phyloP scores from a whole-genome alignment of 352 stramenopile species.

The Phytophthora rubi region DNA sequence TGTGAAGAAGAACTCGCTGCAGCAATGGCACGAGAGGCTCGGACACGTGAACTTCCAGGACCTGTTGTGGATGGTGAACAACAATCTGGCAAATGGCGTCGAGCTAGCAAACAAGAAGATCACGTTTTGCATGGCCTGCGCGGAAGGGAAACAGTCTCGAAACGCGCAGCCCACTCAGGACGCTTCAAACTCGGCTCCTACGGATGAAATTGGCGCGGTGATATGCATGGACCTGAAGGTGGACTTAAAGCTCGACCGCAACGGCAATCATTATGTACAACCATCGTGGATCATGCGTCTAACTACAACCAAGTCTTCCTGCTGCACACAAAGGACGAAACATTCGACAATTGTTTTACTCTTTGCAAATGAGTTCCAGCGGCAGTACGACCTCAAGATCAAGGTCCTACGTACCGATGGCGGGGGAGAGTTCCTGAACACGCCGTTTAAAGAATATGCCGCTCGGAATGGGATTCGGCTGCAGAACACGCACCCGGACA shows the following conservation, averaged over 20 bases:
- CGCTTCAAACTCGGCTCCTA: constrained; percentile 10
- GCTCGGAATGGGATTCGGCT: background rate
- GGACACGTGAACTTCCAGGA: background rate
- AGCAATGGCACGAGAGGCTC: background rate
- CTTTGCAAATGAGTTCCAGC: constrained; percentile 15
- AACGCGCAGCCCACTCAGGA: constrained; percentile 7
- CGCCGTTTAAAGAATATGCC: background rate
- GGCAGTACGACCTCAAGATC: constrained; percentile 9
- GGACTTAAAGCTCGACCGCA: constrained; percentile 4
- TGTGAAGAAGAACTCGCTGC: background rate
- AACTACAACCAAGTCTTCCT: constrained; percentile 26
- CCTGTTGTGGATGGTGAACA: background rate
- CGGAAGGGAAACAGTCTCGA: constrained; percentile 7
- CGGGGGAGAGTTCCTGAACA: background rate
- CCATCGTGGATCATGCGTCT: constrained; percentile 15
- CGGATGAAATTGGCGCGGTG: constrained; percentile 12
- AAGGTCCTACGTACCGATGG: constrained; percentile 1
- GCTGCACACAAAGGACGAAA: constrained; percentile 13
- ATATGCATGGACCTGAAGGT: constrained; percentile 18
- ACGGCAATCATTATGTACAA: constrained; percentile 6
- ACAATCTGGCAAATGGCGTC: background rate
- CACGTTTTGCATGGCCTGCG: constrained; percentile 11
- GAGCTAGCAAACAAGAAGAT: background rate
- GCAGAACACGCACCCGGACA: background rate
- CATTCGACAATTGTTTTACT: constrained; percentile 7